Conservation (phyloP, 768 basidiomycete genomes). For the Coprinopsis cinerea region DNA sequence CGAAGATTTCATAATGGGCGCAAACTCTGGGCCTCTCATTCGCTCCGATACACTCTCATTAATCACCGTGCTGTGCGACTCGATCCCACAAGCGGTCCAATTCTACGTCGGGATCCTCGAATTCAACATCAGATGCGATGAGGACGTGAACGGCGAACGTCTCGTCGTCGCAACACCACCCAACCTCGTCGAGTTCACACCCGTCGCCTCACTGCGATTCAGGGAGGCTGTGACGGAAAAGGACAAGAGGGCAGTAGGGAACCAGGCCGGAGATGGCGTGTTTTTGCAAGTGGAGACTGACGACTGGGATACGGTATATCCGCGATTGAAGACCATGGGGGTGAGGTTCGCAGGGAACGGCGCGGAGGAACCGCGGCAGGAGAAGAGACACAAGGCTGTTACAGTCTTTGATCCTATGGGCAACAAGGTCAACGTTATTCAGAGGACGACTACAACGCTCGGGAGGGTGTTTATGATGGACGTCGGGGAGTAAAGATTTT, state of each 20-base stretch:
- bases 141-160: slow-evolving; percentile 16
- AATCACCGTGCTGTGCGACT: slow-evolving; percentile 15
- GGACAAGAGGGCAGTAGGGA: slow-evolving; percentile 15
- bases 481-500: slow-evolving; percentile 12
- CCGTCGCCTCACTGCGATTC: slow-evolving; percentile 13
- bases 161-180: slow-evolving; percentile 17
- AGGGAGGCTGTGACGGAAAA: slow-evolving; percentile 12
- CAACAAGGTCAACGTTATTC: slow-evolving; percentile 16
- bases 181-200: slow-evolving; percentile 18
- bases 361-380: slow-evolving; percentile 13
- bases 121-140: slow-evolving; percentile 18
- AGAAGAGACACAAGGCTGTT: slow-evolving; percentile 11
- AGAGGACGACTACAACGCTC: slow-evolving; percentile 15
- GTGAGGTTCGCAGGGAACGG: slow-evolving; percentile 11
- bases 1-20: neutral
- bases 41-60: slow-evolving; percentile 17
- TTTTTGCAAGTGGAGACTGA: slow-evolving; percentile 18
- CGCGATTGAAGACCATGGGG: slow-evolving; percentile 16
- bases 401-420: slow-evolving; percentile 16
- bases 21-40: slow-evolving; percentile 13
- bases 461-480: slow-evolving; percentile 17
- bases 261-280: slow-evolving; percentile 16
- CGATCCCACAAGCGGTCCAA: slow-evolving; percentile 14
- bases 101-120: slow-evolving; percentile 18
- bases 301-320: slow-evolving; percentile 14